Evolutionary conservation across 2,329 filamentous ascomycete species (phyloP).

Genomic region (Verticillium nonalfalfae): DNA sequence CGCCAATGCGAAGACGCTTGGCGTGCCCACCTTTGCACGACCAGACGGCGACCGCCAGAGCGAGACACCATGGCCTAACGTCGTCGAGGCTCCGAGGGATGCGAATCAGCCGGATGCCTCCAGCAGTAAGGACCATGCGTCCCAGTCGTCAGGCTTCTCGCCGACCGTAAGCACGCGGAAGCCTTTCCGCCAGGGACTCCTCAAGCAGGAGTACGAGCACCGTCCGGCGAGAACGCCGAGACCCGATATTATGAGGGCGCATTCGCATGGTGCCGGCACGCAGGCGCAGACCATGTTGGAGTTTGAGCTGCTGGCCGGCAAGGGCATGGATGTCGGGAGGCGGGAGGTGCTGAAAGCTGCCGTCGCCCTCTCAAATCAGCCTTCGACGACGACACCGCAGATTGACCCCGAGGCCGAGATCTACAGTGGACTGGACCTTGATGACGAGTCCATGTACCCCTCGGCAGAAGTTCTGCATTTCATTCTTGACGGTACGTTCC

Average conservation of each 20-base stretch:
- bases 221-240: background rate
- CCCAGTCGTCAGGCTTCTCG: background rate
- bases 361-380: background rate
- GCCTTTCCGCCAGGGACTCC: background rate
- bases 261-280: background rate
- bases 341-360: background rate
- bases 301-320: background rate
- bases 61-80: background rate
- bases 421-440: background rate
- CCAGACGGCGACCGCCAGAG: background rate
- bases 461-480: background rate
- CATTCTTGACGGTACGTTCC: background rate
- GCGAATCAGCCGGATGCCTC: background rate
- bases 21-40: background rate
- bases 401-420: background rate
- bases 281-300: background rate
- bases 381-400: background rate
- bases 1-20: background rate
- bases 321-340: background rate
- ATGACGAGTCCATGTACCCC: background rate
- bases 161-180: background rate
- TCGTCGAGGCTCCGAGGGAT: background rate
- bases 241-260: background rate
- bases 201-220: background rate
- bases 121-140: background rate